These are phyloP conservation scores for Gynochthodes officinalis DNA, from an alignment of 257 asterid genomes.

Conservation along the genomic window DNA sequence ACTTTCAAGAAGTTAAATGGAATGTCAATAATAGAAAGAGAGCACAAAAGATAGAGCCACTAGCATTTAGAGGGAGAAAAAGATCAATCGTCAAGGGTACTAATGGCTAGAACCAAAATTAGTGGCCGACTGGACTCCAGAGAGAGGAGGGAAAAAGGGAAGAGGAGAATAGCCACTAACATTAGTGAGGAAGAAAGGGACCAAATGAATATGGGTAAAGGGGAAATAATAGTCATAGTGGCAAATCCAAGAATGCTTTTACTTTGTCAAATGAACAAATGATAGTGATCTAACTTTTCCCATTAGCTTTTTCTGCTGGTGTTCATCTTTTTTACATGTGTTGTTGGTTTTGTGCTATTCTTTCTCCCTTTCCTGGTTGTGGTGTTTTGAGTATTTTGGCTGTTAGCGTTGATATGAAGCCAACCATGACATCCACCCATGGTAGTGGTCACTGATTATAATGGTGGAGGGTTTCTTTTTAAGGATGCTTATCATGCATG, in stretches of 20 bases:
- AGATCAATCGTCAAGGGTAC: too few relatives aligned
- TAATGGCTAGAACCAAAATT: background rate
- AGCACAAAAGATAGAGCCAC: conserved; percentile 35
- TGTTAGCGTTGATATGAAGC: conserved; percentile 90
- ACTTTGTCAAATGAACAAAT: conserved; percentile 53
- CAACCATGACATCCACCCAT: conserved; percentile 74
- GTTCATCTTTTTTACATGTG: conserved; percentile 14
- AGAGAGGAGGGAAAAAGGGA: background rate
- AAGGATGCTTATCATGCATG: too few relatives aligned
- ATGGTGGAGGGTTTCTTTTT: too few relatives aligned
- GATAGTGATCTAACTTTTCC: conserved; percentile 40
- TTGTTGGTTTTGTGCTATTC: conserved; percentile 29
- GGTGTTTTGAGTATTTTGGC: conserved; percentile 43
- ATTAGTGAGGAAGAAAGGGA: conserved; percentile 3
- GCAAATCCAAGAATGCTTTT: conserved; percentile 25
- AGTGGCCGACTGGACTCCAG: conserved; percentile 25
- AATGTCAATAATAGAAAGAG: conserved; percentile 17
- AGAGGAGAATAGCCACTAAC: conserved; percentile 18
- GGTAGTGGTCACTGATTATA: conserved; percentile 24
- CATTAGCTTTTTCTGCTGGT: conserved; percentile 16
- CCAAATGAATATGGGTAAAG: background rate
- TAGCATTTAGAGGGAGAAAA: conserved; percentile 50
- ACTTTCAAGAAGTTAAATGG: conserved; percentile 20
- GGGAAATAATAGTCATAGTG: conserved; percentile 20
- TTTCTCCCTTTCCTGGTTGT: conserved; percentile 8